Evolutionary conservation across 768 basidiomycete species (phyloP), one percentile per base, ranked within the genome.

Genomic region (Mycena polygramma): DNA sequence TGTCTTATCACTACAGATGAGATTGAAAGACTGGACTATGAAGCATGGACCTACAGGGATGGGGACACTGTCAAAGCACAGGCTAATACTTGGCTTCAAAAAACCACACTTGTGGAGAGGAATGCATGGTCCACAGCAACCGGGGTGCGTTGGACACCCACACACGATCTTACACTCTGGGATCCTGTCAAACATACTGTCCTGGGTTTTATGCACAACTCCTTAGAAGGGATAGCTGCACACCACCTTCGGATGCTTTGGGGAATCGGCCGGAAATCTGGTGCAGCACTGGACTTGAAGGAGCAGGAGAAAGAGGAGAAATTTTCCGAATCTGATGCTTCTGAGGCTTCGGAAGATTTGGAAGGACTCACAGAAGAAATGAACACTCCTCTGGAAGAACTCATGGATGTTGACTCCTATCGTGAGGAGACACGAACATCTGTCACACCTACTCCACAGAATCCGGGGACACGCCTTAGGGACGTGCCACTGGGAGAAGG

Each of bases 121-220:
- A 22, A 35, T 58, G 36, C 43, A 26, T 26, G 20, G 19, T 37
- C 59, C n/a, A 39, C 14, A 13, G 35, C 54, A 15, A 63, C 63
- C 9, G 76, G 76, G n/a, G 72, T 75, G 4, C 55, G 74, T 36
- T 75, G 72, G 72, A 70, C 73, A 53, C 66, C 68, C 53, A 51
- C 74, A 35, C 76, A 77, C 63, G 62, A 71, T 22, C 43, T 75
- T 26, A 10, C 24, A 19, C 45, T 70, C 22, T 73, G 75, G 68
- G 71, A 77, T 66, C 71, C 72, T 15, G 72, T 76, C 0, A 14
- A 43, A 13, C 62, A 75, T 46, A 39, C 58, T 54, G 57, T 76
- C 9, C 41, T 77, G 7, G 76, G 75, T 0, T 68, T 63, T n/a
- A 76, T 77, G 76, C 76, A 77, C 52, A 75, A 74, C 66, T 66